phyloP scores from a whole-genome alignment of 371 early-diverging fungal genomes.

The Mortierella sp. region DNA sequence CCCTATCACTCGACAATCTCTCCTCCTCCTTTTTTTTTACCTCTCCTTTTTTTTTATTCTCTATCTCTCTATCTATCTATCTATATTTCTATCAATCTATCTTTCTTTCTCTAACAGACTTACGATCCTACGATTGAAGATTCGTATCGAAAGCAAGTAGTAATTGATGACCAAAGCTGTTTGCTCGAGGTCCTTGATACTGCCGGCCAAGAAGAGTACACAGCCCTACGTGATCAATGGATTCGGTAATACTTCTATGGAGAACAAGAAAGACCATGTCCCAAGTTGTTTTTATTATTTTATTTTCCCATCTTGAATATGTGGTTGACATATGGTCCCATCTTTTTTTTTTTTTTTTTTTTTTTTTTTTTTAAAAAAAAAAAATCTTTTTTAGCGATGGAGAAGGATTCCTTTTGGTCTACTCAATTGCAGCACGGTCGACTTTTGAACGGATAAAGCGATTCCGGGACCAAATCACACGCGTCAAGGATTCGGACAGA shows the following conservation, averaged over 20 bases:
- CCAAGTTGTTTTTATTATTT: neutral
- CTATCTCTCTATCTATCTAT: too few relatives aligned
- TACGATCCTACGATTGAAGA: slow-evolving; percentile 98
- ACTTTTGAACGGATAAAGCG: slow-evolving; percentile 87
- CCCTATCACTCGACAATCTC: too few relatives aligned
- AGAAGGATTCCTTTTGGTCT: slow-evolving; percentile 90
- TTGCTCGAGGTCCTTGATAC: slow-evolving; percentile 96
- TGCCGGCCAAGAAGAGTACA: slow-evolving; percentile 92
- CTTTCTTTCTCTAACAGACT: slow-evolving; percentile 60
- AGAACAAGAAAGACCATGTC: neutral
- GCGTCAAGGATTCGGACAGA: slow-evolving; percentile 84
- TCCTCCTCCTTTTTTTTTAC: too few relatives aligned
- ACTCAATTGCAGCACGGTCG: slow-evolving; percentile 87
- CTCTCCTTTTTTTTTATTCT: too few relatives aligned
- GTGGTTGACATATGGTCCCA: too few relatives aligned
- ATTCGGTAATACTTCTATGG: slow-evolving; percentile 68
- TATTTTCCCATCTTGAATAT: neutral
- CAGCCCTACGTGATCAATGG: slow-evolving; percentile 93
- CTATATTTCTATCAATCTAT: too few relatives aligned
- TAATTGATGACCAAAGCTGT: slow-evolving; percentile 95
- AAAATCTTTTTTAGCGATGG: slow-evolving; percentile 68
- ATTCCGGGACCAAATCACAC: slow-evolving; percentile 85
- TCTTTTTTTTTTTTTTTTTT: neutral
- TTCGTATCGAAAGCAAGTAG: slow-evolving; percentile 95
- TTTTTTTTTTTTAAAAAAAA: neutral